Conservation (phyloP, 805 yeast species). For the Ogataea chonburiensis region DNA sequence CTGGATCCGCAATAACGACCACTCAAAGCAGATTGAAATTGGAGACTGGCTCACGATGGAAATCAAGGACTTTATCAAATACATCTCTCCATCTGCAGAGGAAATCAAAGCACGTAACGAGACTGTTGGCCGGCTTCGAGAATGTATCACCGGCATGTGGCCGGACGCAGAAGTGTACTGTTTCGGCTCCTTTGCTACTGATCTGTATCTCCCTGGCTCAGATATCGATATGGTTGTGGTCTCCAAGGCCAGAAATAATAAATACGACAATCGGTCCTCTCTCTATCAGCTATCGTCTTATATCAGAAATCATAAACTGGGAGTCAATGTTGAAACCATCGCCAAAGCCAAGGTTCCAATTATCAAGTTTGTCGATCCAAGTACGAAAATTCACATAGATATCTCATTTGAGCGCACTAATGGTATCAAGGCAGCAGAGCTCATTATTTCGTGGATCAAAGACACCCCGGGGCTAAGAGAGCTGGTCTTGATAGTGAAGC, state of each 20-base stretch:
- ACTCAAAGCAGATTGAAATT: conserved; percentile 70
- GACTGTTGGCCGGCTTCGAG: conserved; percentile 60
- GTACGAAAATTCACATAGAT: conserved; percentile 73
- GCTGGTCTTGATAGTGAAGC: conserved; percentile 78
- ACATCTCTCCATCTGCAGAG: conserved; percentile 76
- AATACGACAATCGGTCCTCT: conserved; percentile 59
- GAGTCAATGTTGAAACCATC: conserved; percentile 75
- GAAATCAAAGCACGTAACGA: conserved; percentile 69
- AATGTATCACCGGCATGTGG: conserved; percentile 60
- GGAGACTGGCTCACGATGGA: conserved; percentile 87
- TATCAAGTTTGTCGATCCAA: conserved; percentile 80
- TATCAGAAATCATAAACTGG: conserved; percentile 59
- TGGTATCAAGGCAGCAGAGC: conserved; percentile 79
- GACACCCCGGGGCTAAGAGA: conserved; percentile 79
- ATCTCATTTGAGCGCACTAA: conserved; percentile 84
- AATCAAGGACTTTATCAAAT: conserved; percentile 78
- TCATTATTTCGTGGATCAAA: conserved; percentile 71
- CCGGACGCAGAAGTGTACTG: conserved; percentile 75
- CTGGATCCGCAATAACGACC: conserved; percentile 79
- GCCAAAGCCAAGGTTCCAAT: conserved; percentile 93
- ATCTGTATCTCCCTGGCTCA: conserved; percentile 87
- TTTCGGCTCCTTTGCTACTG: conserved; percentile 94
- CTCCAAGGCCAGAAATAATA: conserved; percentile 48
- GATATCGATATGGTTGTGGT: conserved; percentile 92
- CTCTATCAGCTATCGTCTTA: conserved; percentile 72